Evolutionary conservation across 2,329 filamentous ascomycete genomes (phyloP).

Genomic region (Raffaelea albimanens): DNA sequence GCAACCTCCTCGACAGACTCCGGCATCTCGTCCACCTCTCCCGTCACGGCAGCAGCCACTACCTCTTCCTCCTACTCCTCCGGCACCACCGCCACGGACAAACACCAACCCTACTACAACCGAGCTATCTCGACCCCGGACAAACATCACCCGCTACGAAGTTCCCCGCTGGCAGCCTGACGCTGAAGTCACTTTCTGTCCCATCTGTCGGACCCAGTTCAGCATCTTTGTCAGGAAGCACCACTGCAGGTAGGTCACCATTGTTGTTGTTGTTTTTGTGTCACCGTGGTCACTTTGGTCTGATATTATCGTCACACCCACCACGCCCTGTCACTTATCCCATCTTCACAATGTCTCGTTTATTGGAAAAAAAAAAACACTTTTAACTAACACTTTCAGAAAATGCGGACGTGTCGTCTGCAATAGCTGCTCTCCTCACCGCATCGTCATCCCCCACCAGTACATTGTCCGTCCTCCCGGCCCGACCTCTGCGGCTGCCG

Average conservation of each 20-base stretch:
- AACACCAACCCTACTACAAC: not conserved
- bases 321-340: not conserved
- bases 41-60: not conserved
- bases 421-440: constrained; percentile 79
- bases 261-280: constrained; percentile 6
- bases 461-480: constrained; percentile 69
- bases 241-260: constrained; percentile 79
- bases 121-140: not conserved
- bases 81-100: not conserved
- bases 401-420: constrained; percentile 95
- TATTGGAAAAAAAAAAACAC: too few species aligned
- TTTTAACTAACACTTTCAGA: too few species aligned
- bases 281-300: not conserved
- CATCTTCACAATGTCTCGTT: not conserved
- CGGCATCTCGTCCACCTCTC: constrained; percentile 3
- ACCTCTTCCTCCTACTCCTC: not conserved
- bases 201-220: constrained; percentile 74
- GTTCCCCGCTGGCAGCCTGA: constrained; percentile 78
- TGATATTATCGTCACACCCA: not conserved
- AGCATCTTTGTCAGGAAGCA: constrained; percentile 83
- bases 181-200: constrained; percentile 69
- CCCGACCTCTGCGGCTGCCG: not conserved
- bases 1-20: too few species aligned
- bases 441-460: constrained; percentile 87
- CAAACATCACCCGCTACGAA: constrained; percentile 20